A percentile compares a stretch with the other conserved stretches of the same genome.
phyloP scores from a whole-genome alignment of 2,329 filamentous ascomycete genomes.

The Pseudogymnoascus sp. region DNA sequence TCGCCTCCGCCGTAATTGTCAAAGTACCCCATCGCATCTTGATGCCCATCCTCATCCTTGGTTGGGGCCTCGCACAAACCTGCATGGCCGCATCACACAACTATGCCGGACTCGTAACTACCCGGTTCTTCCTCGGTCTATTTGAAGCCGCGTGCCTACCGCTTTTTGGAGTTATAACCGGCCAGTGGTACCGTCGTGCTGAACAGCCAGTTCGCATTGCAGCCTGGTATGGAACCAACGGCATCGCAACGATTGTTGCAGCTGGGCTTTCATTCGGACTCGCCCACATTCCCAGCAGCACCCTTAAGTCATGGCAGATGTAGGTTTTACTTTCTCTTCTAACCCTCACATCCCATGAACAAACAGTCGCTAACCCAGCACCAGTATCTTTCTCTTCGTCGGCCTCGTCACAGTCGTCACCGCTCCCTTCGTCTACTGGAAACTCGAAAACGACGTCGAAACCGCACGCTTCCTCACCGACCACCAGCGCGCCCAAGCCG shows the following conservation, averaged over 20 bases:
- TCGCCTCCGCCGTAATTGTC: conserved; percentile 51
- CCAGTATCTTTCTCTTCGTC: conserved; percentile 61
- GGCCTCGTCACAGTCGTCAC: conserved; percentile 49
- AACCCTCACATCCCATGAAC: conserved; percentile 40
- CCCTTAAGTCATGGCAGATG: conserved; percentile 31
- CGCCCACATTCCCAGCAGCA: conserved; percentile 35
- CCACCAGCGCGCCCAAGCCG: conserved; percentile 56
- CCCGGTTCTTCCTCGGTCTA: conserved; percentile 75
- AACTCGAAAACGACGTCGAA: conserved; percentile 45
- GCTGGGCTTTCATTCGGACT: conserved; percentile 26
- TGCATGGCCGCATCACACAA: conserved; percentile 41
- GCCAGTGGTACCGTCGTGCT: conserved; percentile 31
- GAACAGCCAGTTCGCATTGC: conserved; percentile 32
- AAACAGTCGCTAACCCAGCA: conserved; percentile 39
- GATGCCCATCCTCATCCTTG: conserved; percentile 41
- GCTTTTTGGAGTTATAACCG: conserved; percentile 31
- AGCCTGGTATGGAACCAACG: conserved; percentile 28
- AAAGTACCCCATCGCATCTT: conserved; percentile 50
- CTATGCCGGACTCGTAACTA: conserved; percentile 66
- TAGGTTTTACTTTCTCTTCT: conserved; percentile 29
- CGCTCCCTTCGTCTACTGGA: conserved; percentile 49
- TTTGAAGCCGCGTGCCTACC: conserved; percentile 53
- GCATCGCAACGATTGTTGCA: conserved; percentile 25
- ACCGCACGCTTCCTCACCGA: conserved; percentile 49
- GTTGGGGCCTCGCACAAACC: conserved; percentile 40